Base-by-base conservation (phyloP, 768 basidiomycete species). In the Termitomyces sp. region DNA sequence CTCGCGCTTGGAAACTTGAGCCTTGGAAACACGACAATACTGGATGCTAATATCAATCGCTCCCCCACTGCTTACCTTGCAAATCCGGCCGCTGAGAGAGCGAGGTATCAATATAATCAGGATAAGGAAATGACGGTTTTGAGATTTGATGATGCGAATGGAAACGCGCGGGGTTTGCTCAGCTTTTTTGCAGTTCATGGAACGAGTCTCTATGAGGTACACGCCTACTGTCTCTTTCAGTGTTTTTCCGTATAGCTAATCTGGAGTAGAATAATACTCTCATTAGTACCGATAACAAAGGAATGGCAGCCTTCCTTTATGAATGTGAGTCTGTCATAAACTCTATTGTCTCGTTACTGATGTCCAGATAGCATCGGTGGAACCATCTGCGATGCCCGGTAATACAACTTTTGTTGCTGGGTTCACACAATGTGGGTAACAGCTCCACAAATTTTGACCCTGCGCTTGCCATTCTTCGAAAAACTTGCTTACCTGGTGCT, bases 231-330 rank as follows among this genome's bases (percentile, higher is more conserved):
- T 35, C 32, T 52, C 49, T 39, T 51, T 25, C 21, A 21, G 14
- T 37, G 47, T n/a, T 12, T 14, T 34, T 37, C 41, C 40, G 51
- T 17, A 32, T 42, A 45, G 30, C 54, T 58, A 28, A 60, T 43
- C 32, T 49, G 21, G 6, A 34, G 27, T 60, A 90, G 87, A 92
- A 91, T 66, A 91, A 90, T 60, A 90, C 89, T 0, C 73, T 91
- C n/a, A 79, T 91, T 30, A 90, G 88, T 67, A 70, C 79, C 3
- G 90, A 91, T 69, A 91, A 91, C 73, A 91, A 92, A 67, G 90
- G 90, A 40, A 90, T 91, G 88, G 88, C 89, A 3, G 88, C 88
- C 8, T 86, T 81, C 67, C 66, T 91, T 17, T 92, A 89, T 58
- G 90, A 91, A 76, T 72, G 86, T 86, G 56, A 49, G 49, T 39